Evolutionary conservation across 192 early-diverging fungal species (phyloP).

Genomic region (Chytriomyces confervae): DNA sequence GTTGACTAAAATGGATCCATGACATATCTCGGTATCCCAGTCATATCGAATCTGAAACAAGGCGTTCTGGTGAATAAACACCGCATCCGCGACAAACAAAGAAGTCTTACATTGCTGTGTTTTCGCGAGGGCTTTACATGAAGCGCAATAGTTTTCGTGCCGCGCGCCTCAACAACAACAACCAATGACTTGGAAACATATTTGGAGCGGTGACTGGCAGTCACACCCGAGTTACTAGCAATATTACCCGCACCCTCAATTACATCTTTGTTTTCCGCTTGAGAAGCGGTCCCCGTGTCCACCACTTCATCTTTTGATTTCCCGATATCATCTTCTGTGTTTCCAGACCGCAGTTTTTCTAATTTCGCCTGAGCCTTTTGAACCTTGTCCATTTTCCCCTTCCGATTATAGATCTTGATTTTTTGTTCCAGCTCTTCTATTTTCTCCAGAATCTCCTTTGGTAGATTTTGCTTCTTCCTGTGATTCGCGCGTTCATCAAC

Average conservation of each 20-base stretch:
- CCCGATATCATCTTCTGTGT: slow-evolving; percentile 46
- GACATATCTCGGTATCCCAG: slow-evolving; percentile 44
- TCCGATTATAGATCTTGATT: slow-evolving; percentile 92
- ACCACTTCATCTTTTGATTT: slow-evolving; percentile 38
- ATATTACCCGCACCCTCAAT: background rate
- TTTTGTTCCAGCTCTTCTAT: slow-evolving; percentile 97
- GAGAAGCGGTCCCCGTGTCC: background rate
- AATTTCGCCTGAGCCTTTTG: slow-evolving; percentile 80
- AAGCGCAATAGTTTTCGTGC: slow-evolving; percentile 69
- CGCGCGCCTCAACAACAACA: slow-evolving; percentile 71
- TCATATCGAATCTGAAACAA: background rate
- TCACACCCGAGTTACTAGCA: slow-evolving; percentile 9
- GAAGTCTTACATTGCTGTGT: background rate
- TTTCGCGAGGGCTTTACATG: slow-evolving; percentile 59
- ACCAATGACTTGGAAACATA: slow-evolving; percentile 32
- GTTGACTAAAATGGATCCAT: slow-evolving; percentile 70
- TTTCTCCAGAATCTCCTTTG: slow-evolving; percentile 87
- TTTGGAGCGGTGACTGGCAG: slow-evolving; percentile 34
- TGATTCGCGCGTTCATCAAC: background rate
- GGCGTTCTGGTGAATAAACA: background rate
- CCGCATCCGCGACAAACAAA: background rate
- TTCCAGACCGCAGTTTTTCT: slow-evolving; percentile 67
- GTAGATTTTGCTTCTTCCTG: slow-evolving; percentile 37
- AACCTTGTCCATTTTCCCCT: slow-evolving; percentile 86
- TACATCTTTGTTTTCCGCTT: background rate